phyloP scores from a whole-genome alignment of 352 stramenopile genomes.

The Plasmopara viticola region DNA sequence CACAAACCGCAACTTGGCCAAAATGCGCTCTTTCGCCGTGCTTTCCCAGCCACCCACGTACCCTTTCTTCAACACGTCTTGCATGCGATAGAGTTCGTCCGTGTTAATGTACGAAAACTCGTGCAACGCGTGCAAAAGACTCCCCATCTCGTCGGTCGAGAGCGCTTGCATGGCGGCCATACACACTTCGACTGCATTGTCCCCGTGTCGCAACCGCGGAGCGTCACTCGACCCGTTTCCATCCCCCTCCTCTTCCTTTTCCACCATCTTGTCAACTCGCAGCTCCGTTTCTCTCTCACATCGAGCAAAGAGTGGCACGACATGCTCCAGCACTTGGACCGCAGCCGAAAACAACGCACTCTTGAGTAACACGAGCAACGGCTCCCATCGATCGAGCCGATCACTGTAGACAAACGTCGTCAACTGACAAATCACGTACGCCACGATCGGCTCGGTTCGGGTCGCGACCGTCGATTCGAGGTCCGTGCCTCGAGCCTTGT shows the following conservation, averaged over 20 bases:
- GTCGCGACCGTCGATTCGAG: slow-evolving; percentile 40
- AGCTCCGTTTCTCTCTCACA: slow-evolving; percentile 22
- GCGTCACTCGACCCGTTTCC: slow-evolving; percentile 1
- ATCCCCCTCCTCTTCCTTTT: slow-evolving; percentile 6
- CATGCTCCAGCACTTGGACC: slow-evolving; percentile 68
- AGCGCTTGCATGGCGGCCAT: slow-evolving; percentile 71
- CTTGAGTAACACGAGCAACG: slow-evolving; percentile 69
- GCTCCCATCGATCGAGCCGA: slow-evolving; percentile 77
- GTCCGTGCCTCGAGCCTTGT: slow-evolving; percentile 15
- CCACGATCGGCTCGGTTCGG: slow-evolving; percentile 75
- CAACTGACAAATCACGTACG: slow-evolving; percentile 80
- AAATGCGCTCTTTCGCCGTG: slow-evolving; percentile 56
- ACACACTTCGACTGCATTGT: slow-evolving; percentile 57
- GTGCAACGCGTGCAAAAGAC: slow-evolving; percentile 45
- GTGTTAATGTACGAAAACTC: slow-evolving; percentile 72
- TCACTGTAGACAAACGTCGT: slow-evolving; percentile 70
- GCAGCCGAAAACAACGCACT: slow-evolving; percentile 47
- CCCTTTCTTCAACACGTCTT: slow-evolving; percentile 72
- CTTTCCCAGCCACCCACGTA: slow-evolving; percentile 77
- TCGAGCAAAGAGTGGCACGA: slow-evolving; percentile 60
- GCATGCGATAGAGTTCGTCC: slow-evolving; percentile 62
- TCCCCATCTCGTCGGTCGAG: slow-evolving; percentile 57
- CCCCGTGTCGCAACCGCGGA: neutral
- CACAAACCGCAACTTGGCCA: slow-evolving; percentile 67
- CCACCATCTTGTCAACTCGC: neutral